These are phyloP conservation scores for Kodamaea fukazawae DNA, from an alignment of 805 yeast genomes.

Conservation along the genomic window DNA sequence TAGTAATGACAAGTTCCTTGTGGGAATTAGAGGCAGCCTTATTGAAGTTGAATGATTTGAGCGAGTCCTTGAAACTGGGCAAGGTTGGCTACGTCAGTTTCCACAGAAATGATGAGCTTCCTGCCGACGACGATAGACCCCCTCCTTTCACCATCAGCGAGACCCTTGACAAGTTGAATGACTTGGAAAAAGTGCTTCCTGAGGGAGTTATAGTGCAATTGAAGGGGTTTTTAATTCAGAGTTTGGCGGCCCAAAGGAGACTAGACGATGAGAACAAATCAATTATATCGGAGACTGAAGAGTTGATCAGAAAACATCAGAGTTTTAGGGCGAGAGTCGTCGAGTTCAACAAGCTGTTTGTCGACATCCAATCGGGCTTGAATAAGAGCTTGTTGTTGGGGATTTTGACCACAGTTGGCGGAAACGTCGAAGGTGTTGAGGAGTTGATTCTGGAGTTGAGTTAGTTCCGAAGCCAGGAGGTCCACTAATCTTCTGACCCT, in stretches of 20 bases:
- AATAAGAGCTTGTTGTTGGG: too few species aligned
- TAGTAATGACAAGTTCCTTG: slow-evolving; percentile 15
- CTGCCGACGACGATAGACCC: neutral
- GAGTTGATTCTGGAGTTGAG: too few species aligned
- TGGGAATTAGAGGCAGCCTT: slow-evolving; percentile 28
- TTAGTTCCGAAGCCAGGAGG: too few species aligned
- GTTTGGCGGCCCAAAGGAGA: slow-evolving; percentile 3
- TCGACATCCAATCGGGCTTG: too few species aligned
- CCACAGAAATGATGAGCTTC: neutral
- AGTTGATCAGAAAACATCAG: slow-evolving; percentile 8
- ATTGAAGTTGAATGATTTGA: slow-evolving; percentile 28
- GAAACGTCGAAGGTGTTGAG: too few species aligned
- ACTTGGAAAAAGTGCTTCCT: neutral
- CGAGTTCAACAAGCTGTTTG: slow-evolving; percentile 4
- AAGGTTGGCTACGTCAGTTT: slow-evolving; percentile 11
- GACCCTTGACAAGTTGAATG: neutral
- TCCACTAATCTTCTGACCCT: too few species aligned
- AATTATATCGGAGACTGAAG: slow-evolving; percentile 5
- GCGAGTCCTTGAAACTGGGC: slow-evolving; percentile 30
- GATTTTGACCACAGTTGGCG: too few species aligned
- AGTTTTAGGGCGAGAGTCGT: slow-evolving; percentile 4
- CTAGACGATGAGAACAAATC: slow-evolving; percentile 4
- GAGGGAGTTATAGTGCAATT: neutral
- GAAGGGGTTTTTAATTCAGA: neutral
- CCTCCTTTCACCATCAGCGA: neutral